These are phyloP conservation scores for Mollisia scopiformis DNA, from an alignment of 2,329 filamentous ascomycete species.

Conservation along the genomic window DNA sequence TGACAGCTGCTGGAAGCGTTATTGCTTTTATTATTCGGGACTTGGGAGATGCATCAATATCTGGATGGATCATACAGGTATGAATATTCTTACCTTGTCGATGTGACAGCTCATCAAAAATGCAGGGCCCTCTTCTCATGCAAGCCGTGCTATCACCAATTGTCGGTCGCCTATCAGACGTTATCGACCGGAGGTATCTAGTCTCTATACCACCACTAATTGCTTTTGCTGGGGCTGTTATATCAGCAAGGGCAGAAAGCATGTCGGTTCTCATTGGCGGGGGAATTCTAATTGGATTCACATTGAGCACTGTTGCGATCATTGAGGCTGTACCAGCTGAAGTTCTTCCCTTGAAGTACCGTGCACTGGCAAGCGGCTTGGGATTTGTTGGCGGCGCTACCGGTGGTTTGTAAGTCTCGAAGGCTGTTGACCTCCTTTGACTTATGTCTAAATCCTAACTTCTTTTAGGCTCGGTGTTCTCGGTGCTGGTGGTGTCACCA, in stretches of 20 bases:
- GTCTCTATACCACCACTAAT: constrained; percentile 54
- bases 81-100: not conserved
- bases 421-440: not conserved
- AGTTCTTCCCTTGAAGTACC: constrained; percentile 57
- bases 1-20: constrained; percentile 56
- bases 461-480: constrained; percentile 44
- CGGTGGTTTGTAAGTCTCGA: constrained; percentile 50
- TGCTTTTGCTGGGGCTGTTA: constrained; percentile 54
- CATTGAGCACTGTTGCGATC: constrained; percentile 55
- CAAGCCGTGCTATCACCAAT: constrained; percentile 58
- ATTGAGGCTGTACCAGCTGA: constrained; percentile 59
- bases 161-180: constrained; percentile 58
- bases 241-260: constrained; percentile 55
- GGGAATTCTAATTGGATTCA: constrained; percentile 56
- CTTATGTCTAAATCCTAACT: too few relatives aligned
- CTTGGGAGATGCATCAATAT: constrained; percentile 50
- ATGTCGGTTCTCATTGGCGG: constrained; percentile 60
- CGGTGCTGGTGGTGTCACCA: constrained; percentile 55
- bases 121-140: constrained; percentile 57
- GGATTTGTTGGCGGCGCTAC: constrained; percentile 52
- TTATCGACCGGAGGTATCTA: constrained; percentile 57
- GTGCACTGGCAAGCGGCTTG: constrained; percentile 56
- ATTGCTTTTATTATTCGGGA: constrained; percentile 59
- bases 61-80: constrained; percentile 59
- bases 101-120: not conserved